Evolutionary conservation across 495 filamentous ascomycete species (phyloP), one percentile per base, ranked within the genome.

Genomic region (Penicillium taxi): DNA sequence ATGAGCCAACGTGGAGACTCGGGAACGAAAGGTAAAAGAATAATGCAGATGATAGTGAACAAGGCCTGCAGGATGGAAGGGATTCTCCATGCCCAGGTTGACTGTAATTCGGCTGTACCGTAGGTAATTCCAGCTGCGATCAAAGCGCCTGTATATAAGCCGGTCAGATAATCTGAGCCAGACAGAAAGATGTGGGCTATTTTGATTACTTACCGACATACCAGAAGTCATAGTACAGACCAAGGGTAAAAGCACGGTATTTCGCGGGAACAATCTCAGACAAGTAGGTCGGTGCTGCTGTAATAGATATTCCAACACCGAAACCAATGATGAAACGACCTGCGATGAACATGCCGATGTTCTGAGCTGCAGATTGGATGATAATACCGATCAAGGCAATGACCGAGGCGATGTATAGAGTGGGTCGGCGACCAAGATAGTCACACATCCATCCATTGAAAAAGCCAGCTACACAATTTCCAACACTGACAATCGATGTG

Each of bases 1-100:
- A 66, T 37, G 5, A 66, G 41, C 62, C 62, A 66, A 0, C 62
- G 47, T 11, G 62, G 62, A 22, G 56, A 59, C 19, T 40, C 53
- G 0, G 60, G 62, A 5, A 66, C 42, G 11, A 47, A 45, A 0
- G 32, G 32, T 11, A 25, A 45, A 4, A 53, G 56, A 0, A 47
- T 44, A 3, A 64, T 37, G 2, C 66, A 42, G 12, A 57, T 40
- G 8, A 64, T 20, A 12, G 61, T 45, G 9, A 55, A 49, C 2
- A 49, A 27, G 14, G 35, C 39, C 35, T 66, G 55, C 25, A 67
- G 51, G 0, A 57, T 60, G 9, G 66, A 39, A 1, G 56, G 56
- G 26, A 64, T 60, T 4, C 63, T 44, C 61, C 59, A 65, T 9
- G 55, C 37, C 34, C 59, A 55, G 2, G 34, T 11, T 9, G 52